A percentile compares a stretch with the other conserved stretches of the same genome.
These are phyloP conservation scores for Blastocrithidia nonstop DNA, from an alignment of 208 protist species.

Conservation along the genomic window DNA sequence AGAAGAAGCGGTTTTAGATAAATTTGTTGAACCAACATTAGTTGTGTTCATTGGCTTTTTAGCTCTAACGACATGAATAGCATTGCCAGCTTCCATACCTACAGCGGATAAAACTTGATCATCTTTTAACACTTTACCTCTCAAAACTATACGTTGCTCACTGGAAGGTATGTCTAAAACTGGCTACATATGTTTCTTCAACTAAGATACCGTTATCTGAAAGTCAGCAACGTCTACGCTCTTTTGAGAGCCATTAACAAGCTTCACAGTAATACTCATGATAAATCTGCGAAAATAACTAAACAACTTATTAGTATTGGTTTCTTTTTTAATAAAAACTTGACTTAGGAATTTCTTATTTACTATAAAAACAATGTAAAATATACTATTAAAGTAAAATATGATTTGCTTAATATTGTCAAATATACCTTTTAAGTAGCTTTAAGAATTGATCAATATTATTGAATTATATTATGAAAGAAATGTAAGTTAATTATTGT, in stretches of 20 bases:
- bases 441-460: too few relatives aligned
- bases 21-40: conserved; percentile 1
- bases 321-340: not conserved
- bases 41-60: conserved; percentile 18
- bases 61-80: conserved; percentile 74
- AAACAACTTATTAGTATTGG: not conserved
- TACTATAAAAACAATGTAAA: not conserved
- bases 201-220: conserved; percentile 37
- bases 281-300: not conserved
- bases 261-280: conserved; percentile 71
- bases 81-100: conserved; percentile 63
- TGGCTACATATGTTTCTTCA: conserved; percentile 39
- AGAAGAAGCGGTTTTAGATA: conserved; percentile 1
- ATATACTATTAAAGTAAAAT: not conserved
- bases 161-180: conserved; percentile 50
- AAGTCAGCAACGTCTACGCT: conserved; percentile 58
- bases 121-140: conserved; percentile 81
- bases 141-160: conserved; percentile 70
- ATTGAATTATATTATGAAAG: too few relatives aligned
- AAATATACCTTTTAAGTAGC: too few relatives aligned
- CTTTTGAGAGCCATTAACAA: conserved; percentile 61
- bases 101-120: conserved; percentile 41
- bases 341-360: not conserved
- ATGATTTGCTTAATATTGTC: too few relatives aligned
- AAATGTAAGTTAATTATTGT: too few relatives aligned